Evolutionary conservation across 2,329 filamentous ascomycete species (phyloP), one percentile per base, ranked within the genome.

Genomic region (Sarocladium strictum): DNA sequence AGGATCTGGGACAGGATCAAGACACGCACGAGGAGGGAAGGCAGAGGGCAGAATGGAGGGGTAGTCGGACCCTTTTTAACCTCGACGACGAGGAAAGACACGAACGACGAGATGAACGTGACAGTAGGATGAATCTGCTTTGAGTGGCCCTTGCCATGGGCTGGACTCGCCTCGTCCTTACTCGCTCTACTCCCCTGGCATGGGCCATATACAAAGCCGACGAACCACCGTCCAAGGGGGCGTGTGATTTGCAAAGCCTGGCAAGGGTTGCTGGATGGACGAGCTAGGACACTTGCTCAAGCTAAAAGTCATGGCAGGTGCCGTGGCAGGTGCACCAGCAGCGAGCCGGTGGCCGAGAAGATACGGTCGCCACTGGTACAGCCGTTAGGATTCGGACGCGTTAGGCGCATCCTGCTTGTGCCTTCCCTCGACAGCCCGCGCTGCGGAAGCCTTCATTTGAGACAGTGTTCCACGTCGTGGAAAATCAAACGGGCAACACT

Each of bases 1-100:
- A 40, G 50, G 50, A 38, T 53, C 50, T 53, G 50, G 50, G 50
- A 53, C 35, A 40, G n/a, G 35, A 53, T 53, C 32, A 27, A 53
- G 33, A 53, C 35, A 40, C 32, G 35, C 50, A 53, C 50, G 50
- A 40, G 32, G 21, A 38, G 35, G 19, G 32, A 38, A 40, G 21
- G 50, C n/a, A 27, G 21, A 15, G 21, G n/a, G 19, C 2, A 19
- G 23, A 35, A n/a, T 23, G 32, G 21, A 11, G 15, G 35, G 35
- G 50, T 4, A 38, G 33, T 3, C 24, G 29, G 24, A 27, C 23
- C 47, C 47, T 35, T 51, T 51, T 51, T 33, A 51, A 43, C 27
- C 23, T 49, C 32, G 43, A 19, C 43, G 26, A 49, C 43, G 43
- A 49, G 47, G 23, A 17, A 33, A 51, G 47, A n/a, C 26, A 51